Evolutionary conservation across 148 eudicot genomes (phyloP).

Genomic region (Vaccinium vitisidaea): DNA sequence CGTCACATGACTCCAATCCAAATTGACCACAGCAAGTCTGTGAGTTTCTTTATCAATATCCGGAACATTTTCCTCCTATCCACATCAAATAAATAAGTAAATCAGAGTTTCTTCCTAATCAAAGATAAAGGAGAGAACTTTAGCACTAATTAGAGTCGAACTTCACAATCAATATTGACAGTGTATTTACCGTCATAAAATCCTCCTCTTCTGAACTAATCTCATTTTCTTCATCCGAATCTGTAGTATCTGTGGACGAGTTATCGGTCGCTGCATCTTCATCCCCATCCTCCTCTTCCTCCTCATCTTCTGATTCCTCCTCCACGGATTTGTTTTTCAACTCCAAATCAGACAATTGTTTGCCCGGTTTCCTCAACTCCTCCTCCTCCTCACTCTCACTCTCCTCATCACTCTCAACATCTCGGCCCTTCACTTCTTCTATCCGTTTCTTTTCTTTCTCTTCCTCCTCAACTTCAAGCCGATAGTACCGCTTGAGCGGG

Average conservation of each 20-base stretch:
- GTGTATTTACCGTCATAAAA: slow-evolving; percentile 38
- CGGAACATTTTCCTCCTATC: slow-evolving; percentile 71
- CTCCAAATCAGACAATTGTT: slow-evolving; percentile 21
- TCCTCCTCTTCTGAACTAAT: slow-evolving; percentile 48
- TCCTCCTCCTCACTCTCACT: slow-evolving; percentile 16
- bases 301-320: slow-evolving; percentile 28
- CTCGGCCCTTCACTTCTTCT: slow-evolving; percentile 17
- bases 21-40: slow-evolving; percentile 79
- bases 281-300: slow-evolving; percentile 24
- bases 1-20: slow-evolving; percentile 95
- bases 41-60: slow-evolving; percentile 76
- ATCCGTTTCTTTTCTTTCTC: slow-evolving; percentile 16
- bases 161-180: neutral
- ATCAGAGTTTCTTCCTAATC: too few species aligned
- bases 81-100: slow-evolving; percentile 17
- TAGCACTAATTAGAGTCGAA: neutral
- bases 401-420: slow-evolving; percentile 24
- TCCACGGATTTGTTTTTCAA: slow-evolving; percentile 25
- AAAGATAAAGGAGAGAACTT: neutral
- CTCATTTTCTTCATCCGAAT: slow-evolving; percentile 43
- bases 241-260: slow-evolving; percentile 45
- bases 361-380: slow-evolving; percentile 12
- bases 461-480: slow-evolving; percentile 36
- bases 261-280: slow-evolving; percentile 26
- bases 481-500: slow-evolving; percentile 56